Base-by-base conservation (phyloP, 2,329 filamentous ascomycete species). In the Spiromastix sp. region DNA sequence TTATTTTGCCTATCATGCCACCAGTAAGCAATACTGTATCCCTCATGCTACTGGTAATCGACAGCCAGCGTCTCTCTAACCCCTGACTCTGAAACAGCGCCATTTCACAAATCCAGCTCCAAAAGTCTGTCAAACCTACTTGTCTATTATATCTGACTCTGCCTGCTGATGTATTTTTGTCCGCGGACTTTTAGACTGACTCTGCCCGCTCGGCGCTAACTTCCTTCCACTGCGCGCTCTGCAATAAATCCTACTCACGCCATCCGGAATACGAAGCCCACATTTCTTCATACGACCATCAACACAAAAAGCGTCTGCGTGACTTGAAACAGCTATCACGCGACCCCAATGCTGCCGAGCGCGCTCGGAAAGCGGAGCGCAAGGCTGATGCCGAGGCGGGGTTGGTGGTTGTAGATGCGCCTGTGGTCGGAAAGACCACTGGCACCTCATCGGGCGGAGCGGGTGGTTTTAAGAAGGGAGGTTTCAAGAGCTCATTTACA, bases 201-300 rank as follows among this genome's bases (percentile, higher is more conserved):
- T 71, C 66, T 37, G 85, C 84, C 6, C 79, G 83, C 42, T 81
- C 84, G 50, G 83, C 84, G 11, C 70, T 84, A 32, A 81, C 79
- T 51, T 77, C 82, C 21, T 91, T 93, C 63, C 86, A 83, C 64
- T 93, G 77, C 66, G 74, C 79, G 26, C 74, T 96, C 36, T 96
- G 91, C 67, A 78, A 81, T 44, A 96, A 96, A 64, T 89, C 87
- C 49, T 98, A 96, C 63, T 78, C 80, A 2, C 85, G 91, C 37
- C 89, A 93, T 71, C 89, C 93, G 55, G 89, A 96, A 57, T 95
- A 93, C 58, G 89, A 96, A 60, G 81, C 87, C 5, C 91, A 98
- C 58, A 83, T 95, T 38, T 79, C 79, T 44, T 91, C 83, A 50
- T 96, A 96, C 60, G 91, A 96, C 55, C 91, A 98, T 62, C 83